A percentile compares a stretch with the other conserved stretches of the same genome.
phyloP scores from a whole-genome alignment of 176 grass and related monocot genomes.

The Carex scoparia region DNA sequence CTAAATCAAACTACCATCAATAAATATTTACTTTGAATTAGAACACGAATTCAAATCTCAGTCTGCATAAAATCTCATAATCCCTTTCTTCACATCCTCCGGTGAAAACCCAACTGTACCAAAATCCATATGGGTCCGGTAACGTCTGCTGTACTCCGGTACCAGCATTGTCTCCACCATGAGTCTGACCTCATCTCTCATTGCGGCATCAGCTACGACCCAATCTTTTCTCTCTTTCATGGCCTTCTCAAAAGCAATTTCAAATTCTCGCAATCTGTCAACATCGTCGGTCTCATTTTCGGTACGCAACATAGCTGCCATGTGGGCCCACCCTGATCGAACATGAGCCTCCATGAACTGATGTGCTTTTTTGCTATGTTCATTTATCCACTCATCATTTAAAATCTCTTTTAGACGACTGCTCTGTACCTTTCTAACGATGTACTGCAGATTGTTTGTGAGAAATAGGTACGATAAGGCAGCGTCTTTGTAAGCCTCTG shows the following conservation, averaged over 20 bases:
- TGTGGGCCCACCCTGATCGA: conserved; percentile 37
- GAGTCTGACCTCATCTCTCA: conserved; percentile 18
- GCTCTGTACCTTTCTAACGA: conserved; percentile 48
- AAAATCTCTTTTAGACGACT: conserved; percentile 22
- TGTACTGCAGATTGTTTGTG: conserved; percentile 70
- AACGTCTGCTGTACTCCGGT: conserved; percentile 48
- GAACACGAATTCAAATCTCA: background rate
- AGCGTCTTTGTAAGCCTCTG: conserved; percentile 36
- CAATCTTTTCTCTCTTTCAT: conserved; percentile 36
- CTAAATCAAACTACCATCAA: no score
- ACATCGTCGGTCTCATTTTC: conserved; percentile 18
- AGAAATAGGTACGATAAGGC: conserved; percentile 69
- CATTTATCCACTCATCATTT: conserved; percentile 41
- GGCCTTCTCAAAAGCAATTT: background rate
- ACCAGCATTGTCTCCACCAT: conserved; percentile 36
- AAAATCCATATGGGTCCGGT: background rate
- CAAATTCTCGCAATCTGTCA: conserved; percentile 18
- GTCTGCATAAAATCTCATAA: conserved; percentile 2
- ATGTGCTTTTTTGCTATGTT: conserved; percentile 31
- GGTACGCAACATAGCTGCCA: background rate
- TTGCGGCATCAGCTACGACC: conserved; percentile 44
- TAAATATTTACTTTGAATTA: no score
- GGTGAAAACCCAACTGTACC: conserved; percentile 5
- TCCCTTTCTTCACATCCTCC: conserved; percentile 26
- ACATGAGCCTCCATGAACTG: conserved; percentile 38